A percentile compares a stretch with the other conserved stretches of the same genome.
Conservation (phyloP, 177 flowering plant genomes). For the Tripterygium wilfordii region DNA sequence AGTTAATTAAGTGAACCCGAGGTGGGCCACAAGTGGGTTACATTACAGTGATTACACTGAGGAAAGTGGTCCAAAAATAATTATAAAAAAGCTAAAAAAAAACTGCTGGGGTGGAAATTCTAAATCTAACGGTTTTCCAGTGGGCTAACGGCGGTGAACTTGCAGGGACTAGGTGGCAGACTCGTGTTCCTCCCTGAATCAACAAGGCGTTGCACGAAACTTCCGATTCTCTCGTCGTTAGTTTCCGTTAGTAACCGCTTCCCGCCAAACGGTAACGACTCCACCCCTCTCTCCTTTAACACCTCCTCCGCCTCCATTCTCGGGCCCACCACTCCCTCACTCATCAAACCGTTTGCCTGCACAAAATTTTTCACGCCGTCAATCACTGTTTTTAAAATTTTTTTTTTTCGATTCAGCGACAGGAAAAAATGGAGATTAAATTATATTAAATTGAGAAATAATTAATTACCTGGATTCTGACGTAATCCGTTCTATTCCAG, state of each 20-base stretch:
- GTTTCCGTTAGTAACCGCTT: conserved; percentile 57
- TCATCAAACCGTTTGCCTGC: conserved; percentile 35
- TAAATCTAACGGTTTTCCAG: conserved; percentile 59
- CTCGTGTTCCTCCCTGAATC: conserved; percentile 60
- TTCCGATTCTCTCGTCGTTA: conserved; percentile 53
- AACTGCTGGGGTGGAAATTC: too few species aligned
- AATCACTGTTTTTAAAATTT: too few species aligned
- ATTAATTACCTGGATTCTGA: conserved; percentile 66
- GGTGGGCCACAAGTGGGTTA: conserved; percentile 11
- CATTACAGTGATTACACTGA: too few species aligned
- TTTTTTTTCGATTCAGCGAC: too few species aligned
- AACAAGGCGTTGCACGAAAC: conserved; percentile 75
- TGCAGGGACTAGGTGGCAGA: conserved; percentile 77
- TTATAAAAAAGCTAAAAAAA: conserved; percentile 6
- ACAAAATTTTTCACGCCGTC: conserved; percentile 11
- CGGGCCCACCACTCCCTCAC: conserved; percentile 13
- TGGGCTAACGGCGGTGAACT: conserved; percentile 48
- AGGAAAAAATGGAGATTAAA: too few species aligned
- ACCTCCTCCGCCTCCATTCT: conserved; percentile 30
- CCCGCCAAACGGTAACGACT: conserved; percentile 62
- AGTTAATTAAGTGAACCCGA: conserved; percentile 10
- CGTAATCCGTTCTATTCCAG: conserved; percentile 62
- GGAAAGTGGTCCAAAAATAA: not conserved
- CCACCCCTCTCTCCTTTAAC: conserved; percentile 42
- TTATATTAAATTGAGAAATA: too few species aligned